These are phyloP conservation scores for Pseudogymnoascus sp. DNA, from an alignment of 2,329 filamentous ascomycete genomes.

Conservation along the genomic window DNA sequence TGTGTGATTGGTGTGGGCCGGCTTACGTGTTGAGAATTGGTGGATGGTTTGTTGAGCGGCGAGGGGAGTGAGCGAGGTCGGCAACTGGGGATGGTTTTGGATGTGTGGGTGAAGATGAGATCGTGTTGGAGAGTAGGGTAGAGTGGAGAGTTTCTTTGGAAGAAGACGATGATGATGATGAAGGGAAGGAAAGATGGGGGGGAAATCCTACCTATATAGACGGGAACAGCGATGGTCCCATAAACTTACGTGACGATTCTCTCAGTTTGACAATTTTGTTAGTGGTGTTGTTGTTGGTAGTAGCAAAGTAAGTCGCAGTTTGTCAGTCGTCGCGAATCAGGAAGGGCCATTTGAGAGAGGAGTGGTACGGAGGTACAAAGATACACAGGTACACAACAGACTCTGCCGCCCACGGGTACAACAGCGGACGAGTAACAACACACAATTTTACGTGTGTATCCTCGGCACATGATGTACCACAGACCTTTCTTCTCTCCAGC, in stretches of 20 bases:
- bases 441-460: background rate
- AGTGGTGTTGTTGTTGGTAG: background rate
- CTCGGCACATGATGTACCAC: background rate
- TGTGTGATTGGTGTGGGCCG: background rate
- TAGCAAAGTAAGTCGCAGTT: background rate
- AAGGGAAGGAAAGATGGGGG: background rate
- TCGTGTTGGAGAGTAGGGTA: background rate
- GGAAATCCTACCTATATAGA: background rate
- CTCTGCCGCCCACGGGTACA: background rate
- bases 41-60: background rate
- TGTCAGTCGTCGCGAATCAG: background rate
- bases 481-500: no score
- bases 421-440: background rate
- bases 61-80: background rate
- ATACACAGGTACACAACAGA: background rate
- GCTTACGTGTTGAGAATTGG: background rate
- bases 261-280: background rate
- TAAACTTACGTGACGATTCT: background rate
- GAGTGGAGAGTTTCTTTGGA: background rate
- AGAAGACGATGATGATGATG: background rate
- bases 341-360: background rate
- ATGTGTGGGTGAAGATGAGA: background rate
- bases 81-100: no score
- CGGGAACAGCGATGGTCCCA: background rate
- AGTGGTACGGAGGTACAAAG: background rate